Base-by-base conservation (phyloP, 805 yeast species). In the Maudiozyma serrabonitensis region DNA sequence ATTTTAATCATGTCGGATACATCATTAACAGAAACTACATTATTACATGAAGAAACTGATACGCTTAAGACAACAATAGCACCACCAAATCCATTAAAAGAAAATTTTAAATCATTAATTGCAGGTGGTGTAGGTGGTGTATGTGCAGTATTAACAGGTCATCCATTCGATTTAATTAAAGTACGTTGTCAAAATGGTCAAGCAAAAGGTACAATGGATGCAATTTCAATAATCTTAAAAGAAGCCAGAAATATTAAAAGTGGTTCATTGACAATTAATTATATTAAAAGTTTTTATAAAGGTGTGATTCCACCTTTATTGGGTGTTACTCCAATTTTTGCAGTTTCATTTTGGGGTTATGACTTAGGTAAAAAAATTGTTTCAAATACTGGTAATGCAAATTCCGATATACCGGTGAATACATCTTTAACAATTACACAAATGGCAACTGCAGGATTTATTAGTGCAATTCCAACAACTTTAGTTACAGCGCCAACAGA, bases 311-410 rank as follows among this genome's bases (percentile, higher is more conserved):
- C 98, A 13, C 99, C 99, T 3, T 70, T 91, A 47, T 64, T 87
- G n/a, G 99, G 99, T 23, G 97, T 91, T 21, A 93, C 98, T 0
- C 99, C 99, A 28, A 93, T 91, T 87, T 93, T 93, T 73, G 98
- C 98, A 2, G 93, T 93, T 23, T 85, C 95, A 1, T 91, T 91
- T 72, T 91, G 99, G 98, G 98, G 98, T 62, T 91, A 93, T 68
- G 97, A 89, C 62, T 74, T 87, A 47, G 98, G 98, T 54, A 89
- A 88, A 70, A 80, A 79, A 54, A 51, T 91, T 2, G 95, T 90
- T 2, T 58, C 77, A 1, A 55, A 67, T 3, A 68, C 53, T 25
- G 64, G 12, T 5, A 8, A n/a, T 23, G 25, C 11, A 6, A 18
- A 15, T 19, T 39, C 42, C 42, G 42, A 72, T 3, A 74, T 75